These are phyloP conservation scores for Candida tammaniensis DNA, from an alignment of 805 yeast species.

Conservation along the genomic window DNA sequence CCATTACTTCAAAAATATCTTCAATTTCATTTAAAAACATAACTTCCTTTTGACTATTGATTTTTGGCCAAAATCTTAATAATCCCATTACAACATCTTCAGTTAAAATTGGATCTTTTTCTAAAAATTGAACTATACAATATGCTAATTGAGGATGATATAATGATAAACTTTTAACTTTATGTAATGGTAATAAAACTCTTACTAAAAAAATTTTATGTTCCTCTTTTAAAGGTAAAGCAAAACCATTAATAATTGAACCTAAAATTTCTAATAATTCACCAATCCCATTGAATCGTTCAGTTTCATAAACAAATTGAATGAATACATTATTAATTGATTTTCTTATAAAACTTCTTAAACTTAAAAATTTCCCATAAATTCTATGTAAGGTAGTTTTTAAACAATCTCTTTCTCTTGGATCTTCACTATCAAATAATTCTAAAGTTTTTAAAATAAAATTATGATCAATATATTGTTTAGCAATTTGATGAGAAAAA, in stretches of 20 bases:
- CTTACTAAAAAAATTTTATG: constrained; percentile 87
- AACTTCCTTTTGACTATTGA: constrained; percentile 90
- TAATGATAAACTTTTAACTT: constrained; percentile 80
- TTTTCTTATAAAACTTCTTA: constrained; percentile 87
- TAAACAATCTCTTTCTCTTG: constrained; percentile 90
- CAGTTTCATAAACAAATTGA: constrained; percentile 93
- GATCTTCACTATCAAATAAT: constrained; percentile 93
- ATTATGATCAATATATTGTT: constrained; percentile 88
- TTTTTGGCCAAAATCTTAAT: constrained; percentile 94
- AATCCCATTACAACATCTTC: constrained; percentile 97
- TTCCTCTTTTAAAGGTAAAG: constrained; percentile 94
- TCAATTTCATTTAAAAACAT: constrained; percentile 95
- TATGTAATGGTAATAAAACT: constrained; percentile 88
- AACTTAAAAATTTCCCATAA: constrained; percentile 88
- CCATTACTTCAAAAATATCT: constrained; percentile 94
- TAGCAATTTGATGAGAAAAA: constrained; percentile 89
- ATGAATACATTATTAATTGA: constrained; percentile 89
- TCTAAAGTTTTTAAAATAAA: constrained; percentile 81
- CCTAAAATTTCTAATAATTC: constrained; percentile 94
- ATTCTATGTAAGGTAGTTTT: constrained; percentile 95
- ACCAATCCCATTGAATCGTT: constrained; percentile 91
- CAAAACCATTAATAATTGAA: constrained; percentile 95
- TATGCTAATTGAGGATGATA: constrained; percentile 97
- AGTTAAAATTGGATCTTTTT: constrained; percentile 87
- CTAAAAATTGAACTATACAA: constrained; percentile 94